These are phyloP conservation scores for Mycena kentingensis DNA, from an alignment of 768 basidiomycete genomes.

Conservation along the genomic window DNA sequence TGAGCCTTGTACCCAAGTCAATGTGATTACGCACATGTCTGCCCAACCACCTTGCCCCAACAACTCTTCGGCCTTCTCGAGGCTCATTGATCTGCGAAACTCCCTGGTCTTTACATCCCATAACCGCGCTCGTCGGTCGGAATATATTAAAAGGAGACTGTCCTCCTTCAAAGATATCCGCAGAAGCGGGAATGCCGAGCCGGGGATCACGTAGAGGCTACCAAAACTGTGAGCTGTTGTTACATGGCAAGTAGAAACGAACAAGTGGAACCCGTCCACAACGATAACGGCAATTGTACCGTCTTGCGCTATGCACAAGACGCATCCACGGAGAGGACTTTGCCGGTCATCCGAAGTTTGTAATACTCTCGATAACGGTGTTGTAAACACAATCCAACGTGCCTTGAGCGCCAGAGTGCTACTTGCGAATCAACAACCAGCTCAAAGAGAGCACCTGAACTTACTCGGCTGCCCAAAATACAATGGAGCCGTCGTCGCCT, in stretches of 20 bases:
- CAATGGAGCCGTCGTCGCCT: slow-evolving; percentile 75
- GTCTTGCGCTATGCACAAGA: slow-evolving; percentile 72
- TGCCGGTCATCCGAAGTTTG: slow-evolving; percentile 53
- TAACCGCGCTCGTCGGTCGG: slow-evolving; percentile 72
- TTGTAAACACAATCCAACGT: slow-evolving; percentile 72
- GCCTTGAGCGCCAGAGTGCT: slow-evolving; percentile 70
- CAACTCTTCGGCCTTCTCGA: slow-evolving; percentile 77
- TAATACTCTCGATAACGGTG: slow-evolving; percentile 61
- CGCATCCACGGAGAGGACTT: slow-evolving; percentile 65
- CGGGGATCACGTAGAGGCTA: slow-evolving; percentile 83
- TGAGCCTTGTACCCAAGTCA: not conserved
- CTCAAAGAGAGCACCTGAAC: slow-evolving; percentile 18
- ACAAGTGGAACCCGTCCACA: slow-evolving; percentile 79
- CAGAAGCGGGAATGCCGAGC: slow-evolving; percentile 66
- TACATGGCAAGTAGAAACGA: slow-evolving; percentile 29
- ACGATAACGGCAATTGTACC: slow-evolving; percentile 84
- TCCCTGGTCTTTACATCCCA: slow-evolving; percentile 88
- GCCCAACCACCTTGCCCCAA: slow-evolving; percentile 73
- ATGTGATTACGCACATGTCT: slow-evolving; percentile 55
- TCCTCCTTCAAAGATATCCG: slow-evolving; percentile 66
- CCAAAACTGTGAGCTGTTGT: slow-evolving; percentile 6
- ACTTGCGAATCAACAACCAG: not conserved
- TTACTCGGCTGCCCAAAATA: slow-evolving; percentile 71
- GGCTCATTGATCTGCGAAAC: slow-evolving; percentile 79
- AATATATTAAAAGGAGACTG: slow-evolving; percentile 76